Base-by-base conservation (phyloP, 2,329 filamentous ascomycete species). In the Aspergillus eucalypticola region DNA sequence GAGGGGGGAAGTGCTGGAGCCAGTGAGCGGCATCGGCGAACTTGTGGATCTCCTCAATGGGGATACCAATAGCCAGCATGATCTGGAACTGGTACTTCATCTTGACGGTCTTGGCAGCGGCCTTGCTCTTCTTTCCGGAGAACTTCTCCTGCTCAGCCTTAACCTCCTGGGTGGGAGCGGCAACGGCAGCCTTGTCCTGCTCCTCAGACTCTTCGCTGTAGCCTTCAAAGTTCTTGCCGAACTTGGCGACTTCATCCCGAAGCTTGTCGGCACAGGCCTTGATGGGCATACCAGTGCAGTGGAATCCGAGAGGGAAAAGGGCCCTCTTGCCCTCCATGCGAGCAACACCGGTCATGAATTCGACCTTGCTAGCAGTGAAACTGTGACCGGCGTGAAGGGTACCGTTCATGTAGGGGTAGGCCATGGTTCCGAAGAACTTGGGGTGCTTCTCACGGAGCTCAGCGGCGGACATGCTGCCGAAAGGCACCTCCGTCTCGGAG, bases 201-300 rank as follows among this genome's bases (percentile, higher is more conserved):
- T 83, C 83, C 49, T 83, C 83, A 29, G 81, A 77, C 10, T 90
- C 86, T 58, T 87, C 85, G 56, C 85, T 83, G 77, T 92, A 96
- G 50, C 84, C 82, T 71, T 93, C 89, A 64, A 98, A 98, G 71
- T 92, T 88, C 73, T 89, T 80, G 21, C 95, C 95, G 71, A 98
- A 99, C 79, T 90, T 83, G 78, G 91, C 87, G 59, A 98, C 89
- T 79, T 99, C 95, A 64, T 91, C 88, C 60, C 89, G 87, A 49
- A 99, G 86, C 83, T 98, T 98, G 82, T 99, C 94, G 57, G 95
- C 92, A 71, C 91, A 96, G 5, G 95, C 93, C 79, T 97, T 97
- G 82, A 99, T 99, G 49, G 93, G 92, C 89, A 99, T 96, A 69
- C 95, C 95, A 0, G 94, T 98, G 79, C 90, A 92, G 82, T 99